phyloP scores from a whole-genome alignment of 2,329 filamentous ascomycete species.

The Ophiocordyceps sinensis region DNA sequence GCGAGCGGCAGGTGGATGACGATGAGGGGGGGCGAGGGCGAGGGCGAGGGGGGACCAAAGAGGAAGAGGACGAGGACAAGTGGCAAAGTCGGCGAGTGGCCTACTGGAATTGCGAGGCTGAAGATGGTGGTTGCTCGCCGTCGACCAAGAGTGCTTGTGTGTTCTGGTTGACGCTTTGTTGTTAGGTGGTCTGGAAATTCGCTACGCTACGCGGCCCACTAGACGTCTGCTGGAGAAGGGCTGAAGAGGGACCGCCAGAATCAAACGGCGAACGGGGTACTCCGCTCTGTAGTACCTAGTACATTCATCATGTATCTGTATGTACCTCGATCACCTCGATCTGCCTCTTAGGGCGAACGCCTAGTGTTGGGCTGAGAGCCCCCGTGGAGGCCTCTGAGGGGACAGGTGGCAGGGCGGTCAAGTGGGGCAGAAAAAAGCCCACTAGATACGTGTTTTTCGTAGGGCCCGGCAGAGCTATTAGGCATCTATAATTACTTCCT shows the following conservation, averaged over 20 bases:
- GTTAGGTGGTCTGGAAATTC: constrained; percentile 1
- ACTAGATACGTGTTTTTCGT: too few relatives aligned
- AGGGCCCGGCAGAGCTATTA: too few relatives aligned
- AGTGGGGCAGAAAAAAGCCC: too few relatives aligned
- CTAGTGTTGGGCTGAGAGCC: too few relatives aligned
- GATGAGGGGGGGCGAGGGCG: neutral
- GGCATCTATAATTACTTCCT: too few relatives aligned
- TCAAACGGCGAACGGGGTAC: neutral
- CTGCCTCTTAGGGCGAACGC: too few relatives aligned
- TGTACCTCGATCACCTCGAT: too few relatives aligned
- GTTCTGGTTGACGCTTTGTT: constrained; percentile 1
- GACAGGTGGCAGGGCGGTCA: too few relatives aligned
- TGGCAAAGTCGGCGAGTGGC: neutral
- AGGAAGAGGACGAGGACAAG: neutral
- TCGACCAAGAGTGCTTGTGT: neutral
- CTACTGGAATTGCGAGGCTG: neutral
- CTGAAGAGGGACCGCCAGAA: neutral
- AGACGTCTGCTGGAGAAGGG: neutral
- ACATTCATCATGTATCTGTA: neutral
- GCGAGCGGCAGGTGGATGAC: neutral
- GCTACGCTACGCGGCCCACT: constrained; percentile 5
- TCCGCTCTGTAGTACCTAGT: too few relatives aligned
- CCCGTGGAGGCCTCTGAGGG: too few relatives aligned
- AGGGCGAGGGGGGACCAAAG: neutral
- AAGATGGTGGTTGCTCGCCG: neutral